Evolutionary conservation across 2,329 filamentous ascomycete genomes (phyloP).

Genomic region (Fusarium newnesense): DNA sequence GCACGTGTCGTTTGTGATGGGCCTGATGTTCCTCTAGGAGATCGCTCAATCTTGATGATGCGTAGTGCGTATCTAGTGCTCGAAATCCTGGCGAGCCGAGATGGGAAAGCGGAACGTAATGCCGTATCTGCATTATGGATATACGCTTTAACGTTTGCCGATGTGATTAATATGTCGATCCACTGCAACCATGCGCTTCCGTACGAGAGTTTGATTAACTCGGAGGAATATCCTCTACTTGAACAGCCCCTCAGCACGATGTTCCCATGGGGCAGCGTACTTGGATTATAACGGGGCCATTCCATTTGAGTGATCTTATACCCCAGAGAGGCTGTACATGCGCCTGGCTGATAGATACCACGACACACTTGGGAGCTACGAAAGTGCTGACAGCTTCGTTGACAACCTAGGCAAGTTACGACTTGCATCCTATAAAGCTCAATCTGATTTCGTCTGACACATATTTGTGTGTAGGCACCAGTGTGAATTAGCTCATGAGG

Average conservation of each 20-base stretch:
- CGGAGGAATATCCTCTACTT: conserved; percentile 24
- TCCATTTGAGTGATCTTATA: neutral
- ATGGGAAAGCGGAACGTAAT: conserved; percentile 37
- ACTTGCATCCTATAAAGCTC: neutral
- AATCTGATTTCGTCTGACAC: neutral
- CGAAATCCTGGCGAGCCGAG: conserved; percentile 1
- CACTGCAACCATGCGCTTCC: conserved; percentile 10
- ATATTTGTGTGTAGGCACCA: neutral
- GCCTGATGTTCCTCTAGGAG: conserved; percentile 1
- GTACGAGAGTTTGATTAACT: conserved; percentile 33
- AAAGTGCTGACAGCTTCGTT: neutral
- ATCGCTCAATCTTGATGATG: conserved; percentile 19
- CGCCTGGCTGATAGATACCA: neutral
- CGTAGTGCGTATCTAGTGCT: conserved; percentile 10
- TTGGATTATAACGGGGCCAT: conserved; percentile 1
- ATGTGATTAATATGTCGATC: conserved; percentile 24
- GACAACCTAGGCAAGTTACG: neutral
- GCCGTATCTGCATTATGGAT: conserved; percentile 32
- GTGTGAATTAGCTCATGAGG: neutral
- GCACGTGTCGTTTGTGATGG: conserved; percentile 14
- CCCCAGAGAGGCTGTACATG: neutral
- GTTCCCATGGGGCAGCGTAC: neutral
- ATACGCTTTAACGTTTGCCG: conserved; percentile 13
- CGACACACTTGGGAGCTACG: neutral
- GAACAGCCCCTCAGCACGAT: conserved; percentile 12